A percentile compares a stretch with the other conserved stretches of the same genome.
These are phyloP conservation scores for Boechera retrofracta DNA, from an alignment of 345 rosid genomes.

Conservation along the genomic window DNA sequence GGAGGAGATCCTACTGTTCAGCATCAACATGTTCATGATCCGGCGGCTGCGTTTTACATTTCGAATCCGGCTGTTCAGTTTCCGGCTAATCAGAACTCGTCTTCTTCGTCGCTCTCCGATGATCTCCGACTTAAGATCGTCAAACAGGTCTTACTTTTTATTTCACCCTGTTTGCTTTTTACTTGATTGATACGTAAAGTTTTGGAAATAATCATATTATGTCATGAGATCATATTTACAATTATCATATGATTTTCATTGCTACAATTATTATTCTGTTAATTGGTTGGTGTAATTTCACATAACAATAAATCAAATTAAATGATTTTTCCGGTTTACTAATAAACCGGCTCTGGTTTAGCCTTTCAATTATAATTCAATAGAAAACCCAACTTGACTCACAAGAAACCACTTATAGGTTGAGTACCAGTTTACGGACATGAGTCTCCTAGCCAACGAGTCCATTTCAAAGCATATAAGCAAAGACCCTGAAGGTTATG, in stretches of 20 bases:
- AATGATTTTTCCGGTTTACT: neutral
- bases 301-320: neutral
- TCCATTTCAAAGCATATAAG: conserved; percentile 75
- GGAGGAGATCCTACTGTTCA: conserved; percentile 60
- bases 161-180: neutral
- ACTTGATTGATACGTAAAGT: neutral
- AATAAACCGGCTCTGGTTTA: neutral
- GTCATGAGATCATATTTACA: neutral
- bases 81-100: conserved; percentile 48
- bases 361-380: neutral
- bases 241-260: neutral
- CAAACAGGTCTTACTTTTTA: conserved; percentile 64
- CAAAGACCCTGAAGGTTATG: conserved; percentile 92
- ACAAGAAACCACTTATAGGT: conserved; percentile 54
- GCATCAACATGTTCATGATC: conserved; percentile 41
- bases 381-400: neutral
- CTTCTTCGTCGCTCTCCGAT: conserved; percentile 63
- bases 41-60: conserved; percentile 51
- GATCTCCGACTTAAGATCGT: conserved; percentile 84
- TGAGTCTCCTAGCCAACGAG: conserved; percentile 92
- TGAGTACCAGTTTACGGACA: conserved; percentile 88
- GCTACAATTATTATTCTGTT: neutral
- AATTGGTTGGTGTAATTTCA: neutral
- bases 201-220: neutral
- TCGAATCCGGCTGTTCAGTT: conserved; percentile 54